These are phyloP conservation scores for Raddia distichophylla DNA, from an alignment of 176 grass and related monocot genomes.

Conservation along the genomic window DNA sequence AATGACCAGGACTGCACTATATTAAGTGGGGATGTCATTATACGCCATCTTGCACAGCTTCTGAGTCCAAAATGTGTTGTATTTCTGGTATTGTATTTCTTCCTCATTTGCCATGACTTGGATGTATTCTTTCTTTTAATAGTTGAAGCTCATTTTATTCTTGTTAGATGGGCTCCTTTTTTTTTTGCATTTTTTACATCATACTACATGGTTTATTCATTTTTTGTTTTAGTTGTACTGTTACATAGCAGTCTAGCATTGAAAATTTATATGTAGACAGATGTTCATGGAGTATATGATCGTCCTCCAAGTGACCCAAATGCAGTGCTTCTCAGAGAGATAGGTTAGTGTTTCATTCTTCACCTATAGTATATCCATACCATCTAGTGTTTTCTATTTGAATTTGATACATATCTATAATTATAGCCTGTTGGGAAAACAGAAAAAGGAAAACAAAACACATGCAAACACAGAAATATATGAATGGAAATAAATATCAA, in stretches of 20 bases:
- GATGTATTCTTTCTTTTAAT: conserved; percentile 17
- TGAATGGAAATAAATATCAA: conserved; percentile 9
- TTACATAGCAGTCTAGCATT: conserved; percentile 25
- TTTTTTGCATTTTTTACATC: conserved; percentile 17
- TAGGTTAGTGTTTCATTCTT: conserved; percentile 52
- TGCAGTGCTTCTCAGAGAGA: conserved; percentile 91
- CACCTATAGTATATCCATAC: not conserved
- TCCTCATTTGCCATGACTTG: conserved; percentile 29
- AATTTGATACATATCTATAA: not conserved
- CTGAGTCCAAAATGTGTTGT: conserved; percentile 82
- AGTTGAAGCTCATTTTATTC: not conserved
- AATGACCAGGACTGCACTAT: conserved; percentile 90
- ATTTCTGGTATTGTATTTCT: conserved; percentile 79
- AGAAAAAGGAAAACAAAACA: not conserved
- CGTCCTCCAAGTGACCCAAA: conserved; percentile 81
- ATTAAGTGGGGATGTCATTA: conserved; percentile 94
- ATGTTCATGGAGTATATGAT: conserved; percentile 96
- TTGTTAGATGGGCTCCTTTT: conserved; percentile 1
- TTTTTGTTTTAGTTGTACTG: not conserved
- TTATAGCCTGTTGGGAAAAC: conserved; percentile 15
- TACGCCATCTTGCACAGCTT: conserved; percentile 89
- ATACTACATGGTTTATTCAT: not conserved
- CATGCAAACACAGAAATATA: not conserved
- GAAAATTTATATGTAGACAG: conserved; percentile 71
- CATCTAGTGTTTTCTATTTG: conserved; percentile 8